Conservation (phyloP, 2,329 filamentous ascomycete genomes). For the Microdochium nivale region DNA sequence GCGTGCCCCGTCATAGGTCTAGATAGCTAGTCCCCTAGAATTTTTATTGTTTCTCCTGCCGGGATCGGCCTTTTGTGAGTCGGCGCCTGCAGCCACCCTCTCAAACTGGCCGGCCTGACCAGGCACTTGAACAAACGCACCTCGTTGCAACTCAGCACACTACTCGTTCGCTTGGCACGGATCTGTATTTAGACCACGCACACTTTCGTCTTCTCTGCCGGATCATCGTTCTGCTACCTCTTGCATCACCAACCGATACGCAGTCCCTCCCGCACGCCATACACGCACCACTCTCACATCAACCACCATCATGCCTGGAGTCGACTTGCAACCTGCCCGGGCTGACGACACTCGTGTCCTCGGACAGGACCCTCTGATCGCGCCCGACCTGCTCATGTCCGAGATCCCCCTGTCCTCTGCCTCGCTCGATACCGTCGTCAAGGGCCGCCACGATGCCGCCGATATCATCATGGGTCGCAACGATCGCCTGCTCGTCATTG, state of each 20-base stretch:
- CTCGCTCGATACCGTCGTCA: constrained; percentile 60
- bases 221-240: no score
- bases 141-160: not conserved
- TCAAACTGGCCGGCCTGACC: not conserved
- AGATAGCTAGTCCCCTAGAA: no score
- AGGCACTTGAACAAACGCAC: not conserved
- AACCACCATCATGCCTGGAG: constrained; percentile 20
- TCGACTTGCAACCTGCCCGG: constrained; percentile 21
- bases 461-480: constrained; percentile 70
- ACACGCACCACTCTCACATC: not conserved
- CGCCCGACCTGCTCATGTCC: constrained; percentile 75
- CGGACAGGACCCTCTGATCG: constrained; percentile 89
- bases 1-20: not conserved
- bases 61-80: not conserved
- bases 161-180: no score
- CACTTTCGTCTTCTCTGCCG: no score
- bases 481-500: constrained; percentile 87
- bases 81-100: not conserved
- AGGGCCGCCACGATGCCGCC: constrained; percentile 59
- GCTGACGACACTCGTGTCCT: constrained; percentile 55
- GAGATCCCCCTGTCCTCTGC: constrained; percentile 67
- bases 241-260: no score
- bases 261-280: no score
- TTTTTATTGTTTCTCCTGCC: not conserved
- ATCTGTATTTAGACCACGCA: no score